Conservation (phyloP, 331 rosid genomes). For the Rhamnella rubrinervis region DNA sequence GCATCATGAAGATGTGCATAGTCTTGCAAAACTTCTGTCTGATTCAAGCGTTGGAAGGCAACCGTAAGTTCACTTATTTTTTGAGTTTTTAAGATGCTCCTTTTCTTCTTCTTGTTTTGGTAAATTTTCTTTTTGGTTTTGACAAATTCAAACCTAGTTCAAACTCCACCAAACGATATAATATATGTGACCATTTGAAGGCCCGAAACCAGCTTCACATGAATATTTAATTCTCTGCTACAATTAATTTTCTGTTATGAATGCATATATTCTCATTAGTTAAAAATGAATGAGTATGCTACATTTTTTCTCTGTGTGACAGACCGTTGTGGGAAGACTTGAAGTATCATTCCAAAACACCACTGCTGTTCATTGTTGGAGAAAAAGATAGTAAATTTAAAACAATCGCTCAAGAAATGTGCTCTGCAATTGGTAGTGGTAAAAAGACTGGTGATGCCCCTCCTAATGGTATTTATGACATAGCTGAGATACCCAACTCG, state of each 20-base stretch:
- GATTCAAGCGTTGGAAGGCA: constrained; percentile 83
- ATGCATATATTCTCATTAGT: not conserved
- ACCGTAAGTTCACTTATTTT: constrained; percentile 53
- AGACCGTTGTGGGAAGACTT: constrained; percentile 90
- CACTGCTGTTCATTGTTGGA: constrained; percentile 76
- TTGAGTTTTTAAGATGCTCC: not conserved
- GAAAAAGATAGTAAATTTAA: constrained; percentile 75
- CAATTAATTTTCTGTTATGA: not conserved
- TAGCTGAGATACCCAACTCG: constrained; percentile 62
- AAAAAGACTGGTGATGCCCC: constrained; percentile 25
- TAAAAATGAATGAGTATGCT: not conserved
- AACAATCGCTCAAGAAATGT: constrained; percentile 61
- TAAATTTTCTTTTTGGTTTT: not conserved
- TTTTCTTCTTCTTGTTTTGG: not conserved
- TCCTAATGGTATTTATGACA: constrained; percentile 37
- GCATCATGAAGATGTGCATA: constrained; percentile 52
- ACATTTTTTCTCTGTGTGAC: constrained; percentile 16
- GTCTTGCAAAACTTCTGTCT: constrained; percentile 71
- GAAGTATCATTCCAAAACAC: constrained; percentile 51
- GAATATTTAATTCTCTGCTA: not conserved
- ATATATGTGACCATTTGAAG: no score
- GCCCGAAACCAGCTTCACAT: not conserved
- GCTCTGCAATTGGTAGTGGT: constrained; percentile 30
- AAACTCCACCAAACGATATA: no score
- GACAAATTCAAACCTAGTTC: no score